These are phyloP conservation scores for Chloropicon primus DNA, from an alignment of 139 green algal species.

Conservation along the genomic window DNA sequence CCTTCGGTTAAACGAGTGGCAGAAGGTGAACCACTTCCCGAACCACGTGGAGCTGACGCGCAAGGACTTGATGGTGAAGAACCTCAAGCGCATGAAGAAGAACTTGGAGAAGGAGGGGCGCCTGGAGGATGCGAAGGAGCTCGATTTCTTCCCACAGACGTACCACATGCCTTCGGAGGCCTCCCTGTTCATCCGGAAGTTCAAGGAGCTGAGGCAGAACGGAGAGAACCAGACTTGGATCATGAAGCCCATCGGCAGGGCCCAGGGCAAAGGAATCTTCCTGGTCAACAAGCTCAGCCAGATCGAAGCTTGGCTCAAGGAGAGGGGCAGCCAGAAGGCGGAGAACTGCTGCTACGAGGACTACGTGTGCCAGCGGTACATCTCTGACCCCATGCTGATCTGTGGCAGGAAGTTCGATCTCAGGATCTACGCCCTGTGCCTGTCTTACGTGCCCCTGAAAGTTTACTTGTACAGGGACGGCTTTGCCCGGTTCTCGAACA, in stretches of 20 bases:
- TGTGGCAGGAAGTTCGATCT: constrained; percentile 77
- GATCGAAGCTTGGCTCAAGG: constrained; percentile 18
- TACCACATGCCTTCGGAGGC: constrained; percentile 37
- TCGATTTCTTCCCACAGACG: constrained; percentile 21
- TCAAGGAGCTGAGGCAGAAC: constrained; percentile 11
- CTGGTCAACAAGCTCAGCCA: constrained; percentile 65
- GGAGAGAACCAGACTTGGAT: constrained; percentile 48
- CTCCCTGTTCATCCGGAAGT: constrained; percentile 69
- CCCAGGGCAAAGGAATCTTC: constrained; percentile 66
- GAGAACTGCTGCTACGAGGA: constrained; percentile 15
- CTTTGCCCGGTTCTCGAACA: constrained; percentile 39
- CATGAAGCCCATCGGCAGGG: constrained; percentile 57
- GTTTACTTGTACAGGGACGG: constrained; percentile 36
- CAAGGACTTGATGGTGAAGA: constrained; percentile 75
- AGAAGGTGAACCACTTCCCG: constrained; percentile 62
- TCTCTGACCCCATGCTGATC: constrained; percentile 24
- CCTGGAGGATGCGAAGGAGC: neutral
- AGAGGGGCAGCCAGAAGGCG: neutral
- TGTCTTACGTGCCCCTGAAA: constrained; percentile 23
- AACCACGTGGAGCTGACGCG: constrained; percentile 72
- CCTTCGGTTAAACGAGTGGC: constrained; percentile 5
- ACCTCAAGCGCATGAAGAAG: constrained; percentile 58
- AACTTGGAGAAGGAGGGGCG: constrained; percentile 29
- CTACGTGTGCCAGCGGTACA: constrained; percentile 43
- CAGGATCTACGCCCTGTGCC: constrained; percentile 63